These are phyloP conservation scores for Eimeria acervulina DNA, from an alignment of 169 alveolate species.

Conservation along the genomic window DNA sequence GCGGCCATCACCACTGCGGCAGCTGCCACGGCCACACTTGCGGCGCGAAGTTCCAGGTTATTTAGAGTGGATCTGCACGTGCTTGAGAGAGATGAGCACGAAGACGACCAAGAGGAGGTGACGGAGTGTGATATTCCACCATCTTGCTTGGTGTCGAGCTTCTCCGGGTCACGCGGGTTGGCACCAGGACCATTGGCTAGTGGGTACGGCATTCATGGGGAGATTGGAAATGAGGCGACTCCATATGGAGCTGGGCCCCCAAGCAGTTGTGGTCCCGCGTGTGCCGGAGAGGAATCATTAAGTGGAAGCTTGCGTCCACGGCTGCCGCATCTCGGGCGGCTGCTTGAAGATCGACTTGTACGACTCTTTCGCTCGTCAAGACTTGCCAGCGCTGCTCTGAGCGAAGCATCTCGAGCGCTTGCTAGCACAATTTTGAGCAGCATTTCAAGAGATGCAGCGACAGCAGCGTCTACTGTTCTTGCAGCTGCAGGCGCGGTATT, in stretches of 20 bases:
- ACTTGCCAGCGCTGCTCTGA: slow-evolving; percentile 64
- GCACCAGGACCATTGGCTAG: neutral
- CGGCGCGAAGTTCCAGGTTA: slow-evolving; percentile 72
- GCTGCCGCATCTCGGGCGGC: slow-evolving; percentile 50
- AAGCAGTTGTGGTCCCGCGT: slow-evolving; percentile 11
- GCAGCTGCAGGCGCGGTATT: slow-evolving; percentile 62
- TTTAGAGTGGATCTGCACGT: slow-evolving; percentile 73
- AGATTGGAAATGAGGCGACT: slow-evolving; percentile 8
- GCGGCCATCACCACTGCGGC: slow-evolving; percentile 78
- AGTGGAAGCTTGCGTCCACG: neutral
- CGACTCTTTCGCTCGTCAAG: slow-evolving; percentile 57
- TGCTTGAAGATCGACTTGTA: slow-evolving; percentile 44
- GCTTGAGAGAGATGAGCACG: slow-evolving; percentile 72
- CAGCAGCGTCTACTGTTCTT: slow-evolving; percentile 36
- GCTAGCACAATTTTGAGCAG: slow-evolving; percentile 32
- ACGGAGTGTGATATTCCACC: slow-evolving; percentile 37
- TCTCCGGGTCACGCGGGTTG: slow-evolving; percentile 17
- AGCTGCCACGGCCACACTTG: slow-evolving; percentile 78
- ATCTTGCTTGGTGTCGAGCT: slow-evolving; percentile 7
- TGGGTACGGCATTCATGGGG: neutral
- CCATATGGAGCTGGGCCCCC: slow-evolving; percentile 7
- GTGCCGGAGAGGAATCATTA: neutral
- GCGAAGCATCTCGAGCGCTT: slow-evolving; percentile 49
- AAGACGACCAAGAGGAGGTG: slow-evolving; percentile 70
- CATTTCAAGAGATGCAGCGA: slow-evolving; percentile 53